A percentile compares a stretch with the other conserved stretches of the same genome.
Conservation (phyloP, 2,329 filamentous ascomycete genomes). For the Davidsoniella australis region DNA sequence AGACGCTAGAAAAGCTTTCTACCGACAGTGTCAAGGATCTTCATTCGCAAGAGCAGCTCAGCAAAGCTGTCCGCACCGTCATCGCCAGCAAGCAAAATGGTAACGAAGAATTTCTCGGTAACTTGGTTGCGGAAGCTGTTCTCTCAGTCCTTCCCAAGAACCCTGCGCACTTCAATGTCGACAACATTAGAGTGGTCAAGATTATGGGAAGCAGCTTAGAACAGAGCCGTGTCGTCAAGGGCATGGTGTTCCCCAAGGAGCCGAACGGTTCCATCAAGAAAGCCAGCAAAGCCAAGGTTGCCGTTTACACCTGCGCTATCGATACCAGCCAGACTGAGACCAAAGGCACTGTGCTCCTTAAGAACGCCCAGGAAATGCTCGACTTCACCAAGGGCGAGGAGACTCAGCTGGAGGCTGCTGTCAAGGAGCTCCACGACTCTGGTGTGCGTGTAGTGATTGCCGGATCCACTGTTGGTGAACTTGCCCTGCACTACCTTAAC, state of each 20-base stretch:
- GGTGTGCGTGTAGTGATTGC: conserved; percentile 84
- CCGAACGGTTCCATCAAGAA: conserved; percentile 89
- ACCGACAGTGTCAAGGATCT: conserved; percentile 85
- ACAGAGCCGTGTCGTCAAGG: conserved; percentile 86
- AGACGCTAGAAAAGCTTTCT: conserved; percentile 70
- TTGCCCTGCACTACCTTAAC: conserved; percentile 96
- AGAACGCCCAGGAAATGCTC: conserved; percentile 97
- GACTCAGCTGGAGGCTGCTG: conserved; percentile 67
- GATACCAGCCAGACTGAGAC: conserved; percentile 95
- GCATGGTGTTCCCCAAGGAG: conserved; percentile 95
- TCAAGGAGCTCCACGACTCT: conserved; percentile 93
- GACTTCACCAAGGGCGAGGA: conserved; percentile 98
- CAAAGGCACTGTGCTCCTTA: conserved; percentile 89
- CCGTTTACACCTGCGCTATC: conserved; percentile 89
- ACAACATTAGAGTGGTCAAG: conserved; percentile 97
- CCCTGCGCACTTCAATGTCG: conserved; percentile 89
- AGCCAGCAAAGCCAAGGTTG: conserved; percentile 83
- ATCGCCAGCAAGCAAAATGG: conserved; percentile 94
- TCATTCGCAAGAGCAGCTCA: conserved; percentile 62
- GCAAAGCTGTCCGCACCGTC: conserved; percentile 89
- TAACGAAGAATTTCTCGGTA: conserved; percentile 72
- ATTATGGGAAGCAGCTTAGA: conserved; percentile 96
- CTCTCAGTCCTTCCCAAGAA: conserved; percentile 91
- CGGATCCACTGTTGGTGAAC: conserved; percentile 83
- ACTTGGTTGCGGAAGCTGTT: conserved; percentile 69